Conservation (phyloP, 139 green algal genomes). For the Coccomyxa sp. region DNA sequence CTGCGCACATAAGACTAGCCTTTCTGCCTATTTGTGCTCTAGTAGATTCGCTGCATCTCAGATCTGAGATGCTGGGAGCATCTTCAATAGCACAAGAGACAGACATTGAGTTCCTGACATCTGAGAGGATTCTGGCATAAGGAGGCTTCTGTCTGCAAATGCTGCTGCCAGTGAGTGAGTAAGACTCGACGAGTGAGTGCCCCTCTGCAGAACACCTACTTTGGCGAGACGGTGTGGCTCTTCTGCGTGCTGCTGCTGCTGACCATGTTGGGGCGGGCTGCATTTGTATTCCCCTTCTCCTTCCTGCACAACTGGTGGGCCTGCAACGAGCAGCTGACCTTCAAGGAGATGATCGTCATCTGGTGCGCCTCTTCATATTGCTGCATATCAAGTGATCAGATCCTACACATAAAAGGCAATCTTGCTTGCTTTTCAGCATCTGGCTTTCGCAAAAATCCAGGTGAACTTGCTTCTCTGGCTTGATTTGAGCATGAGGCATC, state of each 20-base stretch:
- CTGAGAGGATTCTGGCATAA: no score
- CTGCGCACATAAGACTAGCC: neutral
- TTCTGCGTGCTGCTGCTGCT: constrained; percentile 57
- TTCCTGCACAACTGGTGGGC: constrained; percentile 43
- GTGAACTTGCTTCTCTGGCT: no score
- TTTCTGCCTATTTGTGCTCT: neutral
- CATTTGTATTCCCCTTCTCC: constrained; percentile 52
- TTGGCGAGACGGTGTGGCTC: constrained; percentile 48
- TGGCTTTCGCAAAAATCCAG: no score
- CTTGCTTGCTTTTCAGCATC: no score
- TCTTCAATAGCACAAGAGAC: no score
- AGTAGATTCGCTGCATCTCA: neutral
- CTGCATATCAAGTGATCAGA: neutral
- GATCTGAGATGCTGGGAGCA: neutral
- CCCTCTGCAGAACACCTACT: constrained; percentile 33
- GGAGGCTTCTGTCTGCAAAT: no score
- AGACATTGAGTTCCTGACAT: no score
- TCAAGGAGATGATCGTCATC: constrained; percentile 60
- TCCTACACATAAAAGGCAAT: neutral
- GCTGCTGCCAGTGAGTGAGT: neutral
- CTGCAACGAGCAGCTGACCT: constrained; percentile 31
- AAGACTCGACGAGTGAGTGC: neutral
- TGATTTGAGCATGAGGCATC: no score
- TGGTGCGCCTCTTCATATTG: no score
- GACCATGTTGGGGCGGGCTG: constrained; percentile 40